phyloP scores from a whole-genome alignment of 2,329 filamentous ascomycete genomes.

The Fusarium sp. region DNA sequence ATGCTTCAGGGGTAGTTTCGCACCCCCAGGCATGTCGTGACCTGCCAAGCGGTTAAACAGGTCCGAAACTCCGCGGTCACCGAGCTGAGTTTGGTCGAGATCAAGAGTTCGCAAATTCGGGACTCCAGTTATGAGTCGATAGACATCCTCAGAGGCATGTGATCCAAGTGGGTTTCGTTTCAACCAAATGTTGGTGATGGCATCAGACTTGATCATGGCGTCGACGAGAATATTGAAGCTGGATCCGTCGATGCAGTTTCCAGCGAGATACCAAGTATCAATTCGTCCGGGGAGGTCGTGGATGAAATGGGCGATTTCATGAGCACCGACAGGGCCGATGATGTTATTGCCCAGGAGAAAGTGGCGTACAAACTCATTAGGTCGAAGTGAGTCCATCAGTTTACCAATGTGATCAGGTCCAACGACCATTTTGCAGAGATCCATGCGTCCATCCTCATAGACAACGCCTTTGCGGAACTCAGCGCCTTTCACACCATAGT shows the following conservation, averaged over 20 bases:
- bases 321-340: constrained; percentile 59
- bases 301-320: constrained; percentile 57
- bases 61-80: constrained; percentile 55
- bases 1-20: constrained; percentile 46
- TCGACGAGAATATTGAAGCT: constrained; percentile 55
- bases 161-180: constrained; percentile 62
- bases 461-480: constrained; percentile 53
- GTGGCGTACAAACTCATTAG: constrained; percentile 58
- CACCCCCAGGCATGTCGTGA: constrained; percentile 41
- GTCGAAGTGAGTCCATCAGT: constrained; percentile 59
- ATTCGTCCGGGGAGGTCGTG: constrained; percentile 56
- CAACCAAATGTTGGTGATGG: constrained; percentile 61
- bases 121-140: constrained; percentile 54
- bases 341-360: constrained; percentile 65
- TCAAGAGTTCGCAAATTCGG: constrained; percentile 59
- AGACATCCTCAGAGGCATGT: constrained; percentile 51
- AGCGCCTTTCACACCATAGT: constrained; percentile 47
- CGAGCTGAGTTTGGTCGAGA: constrained; percentile 62
- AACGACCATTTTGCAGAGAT: constrained; percentile 65
- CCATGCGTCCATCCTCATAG: constrained; percentile 62
- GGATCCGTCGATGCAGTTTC: constrained; percentile 59
- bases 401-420: constrained; percentile 60
- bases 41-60: constrained; percentile 52
- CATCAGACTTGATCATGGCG: constrained; percentile 53
- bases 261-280: constrained; percentile 65